A percentile compares a stretch with the other conserved stretches of the same genome.
Evolutionary conservation across 805 yeast species (phyloP).

Genomic region (Candida nitratophila): DNA sequence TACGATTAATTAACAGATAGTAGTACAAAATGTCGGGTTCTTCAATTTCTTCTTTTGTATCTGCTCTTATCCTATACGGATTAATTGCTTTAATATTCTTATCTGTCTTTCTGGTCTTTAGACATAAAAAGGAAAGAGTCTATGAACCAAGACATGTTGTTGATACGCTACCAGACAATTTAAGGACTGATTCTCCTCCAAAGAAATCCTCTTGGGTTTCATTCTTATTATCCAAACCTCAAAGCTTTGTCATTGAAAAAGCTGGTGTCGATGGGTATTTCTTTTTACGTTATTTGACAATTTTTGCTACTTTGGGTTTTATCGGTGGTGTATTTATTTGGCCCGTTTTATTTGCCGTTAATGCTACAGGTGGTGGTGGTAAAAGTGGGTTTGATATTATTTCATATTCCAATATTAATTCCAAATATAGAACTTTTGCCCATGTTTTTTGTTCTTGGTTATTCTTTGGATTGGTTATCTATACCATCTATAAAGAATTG

Average conservation of each 20-base stretch:
- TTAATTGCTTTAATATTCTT: conserved; percentile 33
- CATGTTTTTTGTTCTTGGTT: conserved; percentile 74
- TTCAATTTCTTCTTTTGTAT: conserved; percentile 43
- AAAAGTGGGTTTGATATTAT: conserved; percentile 56
- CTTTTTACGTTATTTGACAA: conserved; percentile 56
- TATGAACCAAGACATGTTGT: conserved; percentile 46
- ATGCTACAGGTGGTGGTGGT: conserved; percentile 60
- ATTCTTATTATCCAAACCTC: conserved; percentile 45
- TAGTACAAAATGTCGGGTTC: conserved; percentile 10
- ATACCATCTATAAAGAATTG: conserved; percentile 66
- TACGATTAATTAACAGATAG: neutral
- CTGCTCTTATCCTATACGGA: conserved; percentile 38
- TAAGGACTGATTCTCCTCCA: conserved; percentile 37
- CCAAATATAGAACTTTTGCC: conserved; percentile 63
- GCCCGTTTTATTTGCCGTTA: conserved; percentile 68
- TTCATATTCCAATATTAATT: conserved; percentile 53
- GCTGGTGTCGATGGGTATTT: conserved; percentile 74
- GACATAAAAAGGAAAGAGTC: conserved; percentile 39
- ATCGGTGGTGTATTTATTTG: conserved; percentile 49
- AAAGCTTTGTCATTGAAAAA: conserved; percentile 57
- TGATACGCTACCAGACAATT: conserved; percentile 37
- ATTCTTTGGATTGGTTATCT: conserved; percentile 59
- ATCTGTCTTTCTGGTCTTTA: conserved; percentile 30
- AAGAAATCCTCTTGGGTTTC: conserved; percentile 49
- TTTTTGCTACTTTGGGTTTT: conserved; percentile 45